phyloP scores from a whole-genome alignment of 2,329 filamentous ascomycete species.

The Nemania bipapillata region DNA sequence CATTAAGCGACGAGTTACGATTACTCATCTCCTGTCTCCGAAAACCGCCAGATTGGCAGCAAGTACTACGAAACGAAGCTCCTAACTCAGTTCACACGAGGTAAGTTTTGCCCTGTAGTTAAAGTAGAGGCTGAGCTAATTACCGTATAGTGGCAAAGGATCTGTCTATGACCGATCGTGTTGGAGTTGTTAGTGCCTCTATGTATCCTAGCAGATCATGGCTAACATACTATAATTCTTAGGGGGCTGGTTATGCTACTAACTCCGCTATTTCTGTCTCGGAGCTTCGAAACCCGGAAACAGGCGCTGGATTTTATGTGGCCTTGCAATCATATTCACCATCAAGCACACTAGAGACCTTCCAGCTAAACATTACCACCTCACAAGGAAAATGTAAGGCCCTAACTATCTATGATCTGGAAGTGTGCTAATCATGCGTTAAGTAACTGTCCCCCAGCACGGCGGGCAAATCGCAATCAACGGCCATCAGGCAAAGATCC shows the following conservation, averaged over 20 bases:
- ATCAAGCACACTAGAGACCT: constrained; percentile 61
- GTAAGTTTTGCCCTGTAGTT: constrained; percentile 5
- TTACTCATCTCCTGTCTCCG: constrained; percentile 70
- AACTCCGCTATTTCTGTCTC: constrained; percentile 64
- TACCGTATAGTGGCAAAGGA: constrained; percentile 60
- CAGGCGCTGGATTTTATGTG: constrained; percentile 68
- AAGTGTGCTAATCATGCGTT: not conserved
- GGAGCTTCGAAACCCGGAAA: constrained; percentile 69
- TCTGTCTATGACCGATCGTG: constrained; percentile 64
- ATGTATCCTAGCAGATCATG: not conserved
- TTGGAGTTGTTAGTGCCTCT: constrained; percentile 50
- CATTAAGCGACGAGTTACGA: constrained; percentile 67
- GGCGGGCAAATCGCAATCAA: constrained; percentile 63
- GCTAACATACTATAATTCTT: constrained; percentile 41
- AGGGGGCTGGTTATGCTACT: constrained; percentile 62
- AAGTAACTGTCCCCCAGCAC: constrained; percentile 64
- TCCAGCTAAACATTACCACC: constrained; percentile 66
- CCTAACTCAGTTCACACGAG: constrained; percentile 67
- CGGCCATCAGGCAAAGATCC: constrained; percentile 70
- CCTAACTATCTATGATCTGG: not conserved
- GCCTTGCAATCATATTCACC: constrained; percentile 65
- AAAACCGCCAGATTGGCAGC: constrained; percentile 65
- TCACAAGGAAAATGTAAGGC: constrained; percentile 59
- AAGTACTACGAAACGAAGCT: constrained; percentile 74
- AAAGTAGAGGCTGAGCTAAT: not conserved